Evolutionary conservation across 148 eudicot genomes (phyloP), one percentile per base, ranked within the genome.

Genomic region (Chenopodium album): DNA sequence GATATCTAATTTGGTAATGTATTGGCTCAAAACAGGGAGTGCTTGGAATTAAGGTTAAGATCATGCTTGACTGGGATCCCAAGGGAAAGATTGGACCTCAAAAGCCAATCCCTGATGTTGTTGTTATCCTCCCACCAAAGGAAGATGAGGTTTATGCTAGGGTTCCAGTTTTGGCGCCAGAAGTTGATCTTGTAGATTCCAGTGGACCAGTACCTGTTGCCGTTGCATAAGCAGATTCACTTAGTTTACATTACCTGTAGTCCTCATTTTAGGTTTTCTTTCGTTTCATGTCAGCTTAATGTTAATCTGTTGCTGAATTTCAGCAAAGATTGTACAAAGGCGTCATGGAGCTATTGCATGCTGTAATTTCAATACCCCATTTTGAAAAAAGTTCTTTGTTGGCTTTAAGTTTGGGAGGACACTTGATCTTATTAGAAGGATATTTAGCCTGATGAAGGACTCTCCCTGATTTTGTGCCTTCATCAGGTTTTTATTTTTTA

Each of bases 61-160:
- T 92, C 76, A 89, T 92, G 97, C 92, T 92, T 17, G 94, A 85
- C 78, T 90, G 94, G 92, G 94, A 92, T 84, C 94, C 97, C 5
- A 91, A 87, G 65, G 97, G 97, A n/a, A 88, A 91, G 85, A 84
- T 79, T 32, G 97, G 97, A 28, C 97, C 94, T 1, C 82, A 60
- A 23, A 92, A 92, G 11, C 96, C 93, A 14, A 91, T 92, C 16
- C 96, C 96, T 0, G 96, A 92, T 87, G 80, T 91, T 10, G 96
- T 92, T 28, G 89, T 80, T 0, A 92, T 92, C 71, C 96, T 89
- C 77, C 86, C 87, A 56, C 96, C 96, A 20, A 91, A 90, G 82
- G 95, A 91, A 64, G 96, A 92, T 34, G 91, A 90, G 17, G 81
- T 81, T 48, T 73, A 80, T 48, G 82, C 87, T 7, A 34, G 89